Evolutionary conservation across 805 yeast genomes (phyloP), one percentile per base, ranked within the genome.

Genomic region (Candida tibetensis): DNA sequence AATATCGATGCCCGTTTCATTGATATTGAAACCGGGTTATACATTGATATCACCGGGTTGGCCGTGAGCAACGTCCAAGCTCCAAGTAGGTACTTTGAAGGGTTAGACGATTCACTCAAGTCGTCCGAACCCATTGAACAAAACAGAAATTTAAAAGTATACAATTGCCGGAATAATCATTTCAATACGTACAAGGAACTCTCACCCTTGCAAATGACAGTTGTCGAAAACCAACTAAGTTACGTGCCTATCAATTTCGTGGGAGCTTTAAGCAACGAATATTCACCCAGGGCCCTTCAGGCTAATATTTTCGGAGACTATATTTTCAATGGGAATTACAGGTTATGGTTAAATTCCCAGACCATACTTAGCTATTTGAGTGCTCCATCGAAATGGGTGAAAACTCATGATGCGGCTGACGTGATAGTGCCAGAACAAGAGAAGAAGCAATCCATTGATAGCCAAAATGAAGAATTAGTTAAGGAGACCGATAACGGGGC

Each of bases 141-240:
- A 12, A 51, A 48, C 35, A 33, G 27, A 23, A 28, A 18, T 13
- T 37, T 47, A 15, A 48, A 58, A 28, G 35, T 72, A 6, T 77
- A 71, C 44, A 63, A 64, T 41, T 65, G 71, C 47, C 50, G 69
- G 12, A 61, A 65, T 46, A 49, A 50, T 31, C 70, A 64, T 43
- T 64, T 60, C 37, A 41, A 51, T 15, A 36, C 49, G 16, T 49
- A 57, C 27, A 39, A 47, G 9, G 57, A 54, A 36, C 34, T 53
- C 12, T 37, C 51, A 8, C 58, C 58, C 3, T 39, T 53, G 17
- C 41, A 34, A 9, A 36, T 42, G 22, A 41, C 56, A 3, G 37
- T 41, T 3, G 32, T 44, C 29, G 49, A 46, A 28, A 40, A 41
- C 42, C 44, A 61, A 31, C 32, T 57, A 19, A 55, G 57, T 6